A percentile compares a stretch with the other conserved stretches of the same genome.
Conservation (phyloP, 139 green algal species). For the Chlorella sorokiniana region DNA sequence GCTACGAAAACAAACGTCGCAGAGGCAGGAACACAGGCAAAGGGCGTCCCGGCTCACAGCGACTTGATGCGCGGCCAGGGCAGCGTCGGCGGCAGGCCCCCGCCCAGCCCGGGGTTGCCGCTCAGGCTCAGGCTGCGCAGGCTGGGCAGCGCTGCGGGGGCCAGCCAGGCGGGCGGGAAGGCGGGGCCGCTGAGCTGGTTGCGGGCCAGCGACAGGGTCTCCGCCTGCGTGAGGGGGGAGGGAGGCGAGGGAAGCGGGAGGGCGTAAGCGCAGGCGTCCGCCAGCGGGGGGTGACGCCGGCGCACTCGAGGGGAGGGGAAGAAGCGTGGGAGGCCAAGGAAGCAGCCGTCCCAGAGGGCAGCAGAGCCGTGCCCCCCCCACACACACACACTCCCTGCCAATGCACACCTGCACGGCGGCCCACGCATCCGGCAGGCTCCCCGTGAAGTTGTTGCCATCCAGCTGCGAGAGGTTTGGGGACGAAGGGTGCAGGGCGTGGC, state of each 20-base stretch:
- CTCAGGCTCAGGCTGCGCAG: background rate
- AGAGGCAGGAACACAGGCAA: background rate
- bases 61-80: background rate
- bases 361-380: too few species aligned
- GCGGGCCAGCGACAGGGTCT: background rate
- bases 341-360: too few species aligned
- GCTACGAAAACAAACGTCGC: background rate
- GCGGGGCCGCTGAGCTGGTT: constrained; percentile 7
- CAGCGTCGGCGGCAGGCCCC: background rate
- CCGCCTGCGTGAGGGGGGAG: background rate
- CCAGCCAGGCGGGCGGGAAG: constrained; percentile 8
- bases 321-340: too few species aligned
- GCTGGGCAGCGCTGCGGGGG: background rate
- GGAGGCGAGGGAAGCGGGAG: background rate
- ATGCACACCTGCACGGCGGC: background rate
- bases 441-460: constrained; percentile 3
- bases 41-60: background rate
- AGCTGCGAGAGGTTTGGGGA: too few species aligned
- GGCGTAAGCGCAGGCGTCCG: background rate
- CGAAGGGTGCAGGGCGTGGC: too few species aligned
- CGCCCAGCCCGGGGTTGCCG: constrained; percentile 1
- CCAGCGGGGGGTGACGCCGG: too few species aligned
- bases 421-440: background rate
- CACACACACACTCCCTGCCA: too few species aligned
- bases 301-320: too few species aligned